phyloP scores from a whole-genome alignment of 176 grass and related monocot species.

The Oryza officinalis region DNA sequence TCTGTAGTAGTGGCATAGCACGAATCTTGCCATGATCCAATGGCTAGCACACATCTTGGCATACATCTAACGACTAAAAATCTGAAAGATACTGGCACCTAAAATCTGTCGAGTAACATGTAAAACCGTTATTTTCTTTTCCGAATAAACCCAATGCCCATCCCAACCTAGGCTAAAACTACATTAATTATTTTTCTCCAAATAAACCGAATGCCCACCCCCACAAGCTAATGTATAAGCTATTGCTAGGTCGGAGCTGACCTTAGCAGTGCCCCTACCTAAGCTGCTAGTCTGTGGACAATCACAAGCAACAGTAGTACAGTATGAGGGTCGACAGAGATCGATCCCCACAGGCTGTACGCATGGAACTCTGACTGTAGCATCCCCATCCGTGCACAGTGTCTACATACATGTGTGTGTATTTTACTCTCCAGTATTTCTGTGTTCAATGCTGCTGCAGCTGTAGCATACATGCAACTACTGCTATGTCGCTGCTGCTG shows the following conservation, averaged over 20 bases:
- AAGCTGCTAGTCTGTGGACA: slow-evolving; percentile 31
- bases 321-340: not conserved
- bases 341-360: slow-evolving; percentile 19
- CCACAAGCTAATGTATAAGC: not conserved
- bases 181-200: too few species aligned
- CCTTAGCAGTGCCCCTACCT: not conserved
- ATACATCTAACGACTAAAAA: too few species aligned
- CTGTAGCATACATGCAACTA: not conserved
- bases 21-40: too few species aligned
- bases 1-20: too few species aligned
- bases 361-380: slow-evolving; percentile 43
- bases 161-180: not conserved
- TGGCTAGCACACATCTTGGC: too few species aligned
- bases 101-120: too few species aligned
- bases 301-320: slow-evolving; percentile 29
- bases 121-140: too few species aligned
- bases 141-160: not conserved
- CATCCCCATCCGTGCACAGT: slow-evolving; percentile 4
- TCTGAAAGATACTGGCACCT: too few species aligned
- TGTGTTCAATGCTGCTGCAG: slow-evolving; percentile 43
- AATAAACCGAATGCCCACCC: not conserved
- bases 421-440: slow-evolving; percentile 32
- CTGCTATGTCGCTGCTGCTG: not conserved
- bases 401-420: not conserved
- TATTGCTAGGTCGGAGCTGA: not conserved